These are phyloP conservation scores for Ceratonia siliqua DNA, from an alignment of 306 rosid species.

Conservation along the genomic window DNA sequence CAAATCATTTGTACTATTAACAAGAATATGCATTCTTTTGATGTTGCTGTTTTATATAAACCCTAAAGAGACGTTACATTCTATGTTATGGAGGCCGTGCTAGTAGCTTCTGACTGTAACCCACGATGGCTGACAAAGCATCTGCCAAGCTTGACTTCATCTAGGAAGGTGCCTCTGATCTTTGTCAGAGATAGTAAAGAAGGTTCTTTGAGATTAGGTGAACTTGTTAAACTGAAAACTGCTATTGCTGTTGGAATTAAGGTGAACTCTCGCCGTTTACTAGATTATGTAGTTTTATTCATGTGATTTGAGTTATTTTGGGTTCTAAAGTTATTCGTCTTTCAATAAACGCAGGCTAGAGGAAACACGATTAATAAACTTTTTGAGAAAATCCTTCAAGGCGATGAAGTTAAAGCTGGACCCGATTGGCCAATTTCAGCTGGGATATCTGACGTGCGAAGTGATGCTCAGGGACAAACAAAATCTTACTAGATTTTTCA, in stretches of 20 bases:
- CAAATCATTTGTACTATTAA: not conserved
- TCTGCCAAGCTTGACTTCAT: constrained; percentile 66
- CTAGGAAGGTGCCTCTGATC: constrained; percentile 67
- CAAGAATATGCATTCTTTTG: not conserved
- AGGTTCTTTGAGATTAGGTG: constrained; percentile 79
- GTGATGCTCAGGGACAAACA: not conserved
- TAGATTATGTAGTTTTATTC: not conserved
- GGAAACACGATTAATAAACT: constrained; percentile 53
- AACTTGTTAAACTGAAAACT: constrained; percentile 70
- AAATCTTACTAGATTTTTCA: not conserved
- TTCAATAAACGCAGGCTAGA: constrained; percentile 49
- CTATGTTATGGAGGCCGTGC: constrained; percentile 54
- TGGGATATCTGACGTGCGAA: constrained; percentile 5
- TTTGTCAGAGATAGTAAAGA: constrained; percentile 61
- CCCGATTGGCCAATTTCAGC: not conserved
- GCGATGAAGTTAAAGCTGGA: constrained; percentile 15
- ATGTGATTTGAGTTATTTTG: not conserved
- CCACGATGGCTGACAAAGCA: constrained; percentile 84
- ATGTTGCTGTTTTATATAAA: not conserved
- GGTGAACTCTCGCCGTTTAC: constrained; percentile 41
- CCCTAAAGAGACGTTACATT: constrained; percentile 8
- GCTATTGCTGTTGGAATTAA: constrained; percentile 84
- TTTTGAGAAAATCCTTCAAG: constrained; percentile 45
- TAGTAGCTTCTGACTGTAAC: constrained; percentile 70
- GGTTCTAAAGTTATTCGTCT: not conserved